phyloP scores from a whole-genome alignment of 176 grass and related monocot genomes.

The Phragmites australis region DNA sequence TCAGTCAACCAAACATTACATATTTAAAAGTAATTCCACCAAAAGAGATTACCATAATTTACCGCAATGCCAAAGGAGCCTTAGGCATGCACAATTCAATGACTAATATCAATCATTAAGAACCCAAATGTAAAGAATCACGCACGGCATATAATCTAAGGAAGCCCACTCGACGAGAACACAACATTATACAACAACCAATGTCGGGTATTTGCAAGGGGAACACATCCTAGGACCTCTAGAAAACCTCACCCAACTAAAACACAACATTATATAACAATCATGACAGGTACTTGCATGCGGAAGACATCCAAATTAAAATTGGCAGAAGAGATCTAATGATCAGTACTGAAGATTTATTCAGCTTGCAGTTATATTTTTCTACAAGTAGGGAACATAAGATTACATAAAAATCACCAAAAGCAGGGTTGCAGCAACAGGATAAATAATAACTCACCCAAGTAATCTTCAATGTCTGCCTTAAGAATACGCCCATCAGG shows the following conservation, averaged over 20 bases:
- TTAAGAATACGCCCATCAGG: slow-evolving; percentile 94
- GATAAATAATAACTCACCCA: slow-evolving; percentile 57
- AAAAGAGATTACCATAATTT: neutral
- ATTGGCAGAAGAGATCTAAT: neutral
- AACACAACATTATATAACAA: neutral
- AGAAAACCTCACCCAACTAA: neutral
- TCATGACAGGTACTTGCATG: neutral
- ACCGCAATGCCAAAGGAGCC: neutral
- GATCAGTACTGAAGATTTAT: neutral
- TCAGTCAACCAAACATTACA: neutral
- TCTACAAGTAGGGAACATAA: neutral
- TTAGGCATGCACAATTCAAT: neutral
- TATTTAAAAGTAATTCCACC: neutral
- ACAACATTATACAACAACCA: neutral
- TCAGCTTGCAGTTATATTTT: neutral
- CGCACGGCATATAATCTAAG: neutral
- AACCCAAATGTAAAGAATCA: neutral
- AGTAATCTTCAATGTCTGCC: slow-evolving; percentile 94
- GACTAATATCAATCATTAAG: neutral
- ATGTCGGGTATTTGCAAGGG: neutral
- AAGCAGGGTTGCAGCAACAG: neutral
- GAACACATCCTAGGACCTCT: neutral
- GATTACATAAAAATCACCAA: slow-evolving; percentile 2
- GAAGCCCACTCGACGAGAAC: neutral
- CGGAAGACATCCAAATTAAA: slow-evolving; percentile 8